These are phyloP conservation scores for Babesia divergens DNA, from an alignment of 169 alveolate genomes.

Conservation along the genomic window DNA sequence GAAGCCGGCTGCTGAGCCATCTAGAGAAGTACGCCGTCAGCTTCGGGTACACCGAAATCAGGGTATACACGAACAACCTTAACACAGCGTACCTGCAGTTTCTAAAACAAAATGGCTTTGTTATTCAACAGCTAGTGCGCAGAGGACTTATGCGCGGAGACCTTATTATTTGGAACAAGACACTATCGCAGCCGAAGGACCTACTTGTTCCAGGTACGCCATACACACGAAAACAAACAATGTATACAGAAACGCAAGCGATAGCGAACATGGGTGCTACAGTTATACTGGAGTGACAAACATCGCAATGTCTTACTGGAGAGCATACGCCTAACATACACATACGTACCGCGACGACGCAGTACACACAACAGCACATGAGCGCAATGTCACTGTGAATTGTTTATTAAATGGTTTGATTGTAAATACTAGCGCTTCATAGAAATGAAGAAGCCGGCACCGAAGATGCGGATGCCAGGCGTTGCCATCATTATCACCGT, in stretches of 20 bases:
- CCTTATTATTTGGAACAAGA: slow-evolving; percentile 81
- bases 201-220: slow-evolving; percentile 46
- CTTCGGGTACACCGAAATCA: slow-evolving; percentile 80
- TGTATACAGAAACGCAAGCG: background rate
- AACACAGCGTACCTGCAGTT: slow-evolving; percentile 83
- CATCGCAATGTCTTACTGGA: background rate
- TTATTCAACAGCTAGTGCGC: slow-evolving; percentile 80
- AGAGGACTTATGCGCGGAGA: slow-evolving; percentile 89
- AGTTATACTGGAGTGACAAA: slow-evolving; percentile 15
- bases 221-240: background rate
- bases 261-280: background rate
- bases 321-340: background rate
- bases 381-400: background rate
- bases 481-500: background rate
- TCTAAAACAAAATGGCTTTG: slow-evolving; percentile 83
- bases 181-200: slow-evolving; percentile 67
- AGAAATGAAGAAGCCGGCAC: background rate
- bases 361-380: background rate
- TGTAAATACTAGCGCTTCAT: too few relatives aligned
- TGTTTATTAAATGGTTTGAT: too few relatives aligned
- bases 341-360: slow-evolving; percentile 4
- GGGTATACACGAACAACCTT: slow-evolving; percentile 83
- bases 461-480: slow-evolving; percentile 1
- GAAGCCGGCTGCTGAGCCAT: slow-evolving; percentile 81
- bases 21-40: slow-evolving; percentile 83